phyloP scores from a whole-genome alignment of 768 basidiomycete genomes.

The Kwoniella botswanensis region DNA sequence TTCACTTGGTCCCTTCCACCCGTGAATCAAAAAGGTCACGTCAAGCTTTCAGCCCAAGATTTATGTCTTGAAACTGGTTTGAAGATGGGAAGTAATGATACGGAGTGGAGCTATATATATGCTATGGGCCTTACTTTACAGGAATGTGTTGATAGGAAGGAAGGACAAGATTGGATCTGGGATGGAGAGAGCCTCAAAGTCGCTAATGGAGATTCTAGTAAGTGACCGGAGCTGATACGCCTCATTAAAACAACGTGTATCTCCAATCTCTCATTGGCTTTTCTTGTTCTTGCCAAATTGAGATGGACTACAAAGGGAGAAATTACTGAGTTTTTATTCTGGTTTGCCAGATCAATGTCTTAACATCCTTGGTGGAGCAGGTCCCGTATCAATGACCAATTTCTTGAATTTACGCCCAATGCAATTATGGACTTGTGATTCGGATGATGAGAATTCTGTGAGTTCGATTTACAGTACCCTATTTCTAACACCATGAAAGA shows the following conservation, averaged over 20 bases:
- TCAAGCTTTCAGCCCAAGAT: conserved; percentile 1
- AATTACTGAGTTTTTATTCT: too few species aligned
- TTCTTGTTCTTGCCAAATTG: background rate
- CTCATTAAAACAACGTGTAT: too few species aligned
- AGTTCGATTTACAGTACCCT: background rate
- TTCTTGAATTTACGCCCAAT: conserved; percentile 17
- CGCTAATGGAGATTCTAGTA: conserved; percentile 1
- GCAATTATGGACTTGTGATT: conserved; percentile 14
- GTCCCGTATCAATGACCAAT: conserved; percentile 7
- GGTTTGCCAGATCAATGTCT: conserved; percentile 16
- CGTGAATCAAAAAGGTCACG: background rate
- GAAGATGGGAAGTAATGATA: background rate
- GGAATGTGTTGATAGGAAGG: background rate
- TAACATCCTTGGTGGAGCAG: conserved; percentile 13
- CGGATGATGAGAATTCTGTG: conserved; percentile 12
- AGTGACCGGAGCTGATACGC: background rate
- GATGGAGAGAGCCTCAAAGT: conserved; percentile 7
- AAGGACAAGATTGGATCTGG: conserved; percentile 18
- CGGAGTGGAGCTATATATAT: conserved; percentile 1
- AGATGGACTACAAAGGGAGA: background rate
- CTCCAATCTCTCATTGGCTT: too few species aligned
- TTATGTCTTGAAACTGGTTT: conserved; percentile 15
- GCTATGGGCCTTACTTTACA: conserved; percentile 12
- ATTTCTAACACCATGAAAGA: too few species aligned
- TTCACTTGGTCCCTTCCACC: conserved; percentile 10